Evolutionary conservation across 371 early-diverging fungal genomes (phyloP).

Genomic region (Rhizopus delemar): DNA sequence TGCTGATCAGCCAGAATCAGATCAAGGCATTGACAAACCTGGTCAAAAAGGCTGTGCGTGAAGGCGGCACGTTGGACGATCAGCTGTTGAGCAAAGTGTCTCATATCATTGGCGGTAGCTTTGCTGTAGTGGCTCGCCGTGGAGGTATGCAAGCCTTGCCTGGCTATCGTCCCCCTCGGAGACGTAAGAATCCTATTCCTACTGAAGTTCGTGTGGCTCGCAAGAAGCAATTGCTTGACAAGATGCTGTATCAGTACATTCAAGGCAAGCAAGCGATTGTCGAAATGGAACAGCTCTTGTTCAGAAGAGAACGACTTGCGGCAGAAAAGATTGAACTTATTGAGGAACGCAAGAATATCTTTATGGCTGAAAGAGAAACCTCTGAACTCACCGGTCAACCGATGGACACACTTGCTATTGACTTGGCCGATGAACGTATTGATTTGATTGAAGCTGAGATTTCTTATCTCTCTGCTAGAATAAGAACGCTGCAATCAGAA

Average conservation of each 20-base stretch:
- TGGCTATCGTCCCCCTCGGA: conserved; percentile 24
- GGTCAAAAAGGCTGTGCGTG: conserved; percentile 53
- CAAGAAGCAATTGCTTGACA: conserved; percentile 68
- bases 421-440: conserved; percentile 81
- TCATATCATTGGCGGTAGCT: conserved; percentile 48
- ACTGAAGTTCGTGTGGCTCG: conserved; percentile 40
- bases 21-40: conserved; percentile 54
- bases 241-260: conserved; percentile 55
- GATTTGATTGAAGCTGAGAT: conserved; percentile 85
- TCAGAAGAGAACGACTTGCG: conserved; percentile 61
- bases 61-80: conserved; percentile 53
- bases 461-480: conserved; percentile 69
- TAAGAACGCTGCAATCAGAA: conserved; percentile 72
- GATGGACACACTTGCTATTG: conserved; percentile 57
- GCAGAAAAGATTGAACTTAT: conserved; percentile 72
- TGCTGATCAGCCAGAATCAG: conserved; percentile 58
- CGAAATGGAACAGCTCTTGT: conserved; percentile 53
- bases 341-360: conserved; percentile 70
- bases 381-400: conserved; percentile 52
- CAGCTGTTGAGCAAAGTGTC: conserved; percentile 42
- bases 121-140: conserved; percentile 39
- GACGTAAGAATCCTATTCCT: conserved; percentile 47
- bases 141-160: conserved; percentile 30
- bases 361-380: conserved; percentile 61
- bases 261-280: conserved; percentile 54